Conservation (phyloP, 1,284 basidiomycete genomes). For the Exobasidium cylindrosporum region DNA sequence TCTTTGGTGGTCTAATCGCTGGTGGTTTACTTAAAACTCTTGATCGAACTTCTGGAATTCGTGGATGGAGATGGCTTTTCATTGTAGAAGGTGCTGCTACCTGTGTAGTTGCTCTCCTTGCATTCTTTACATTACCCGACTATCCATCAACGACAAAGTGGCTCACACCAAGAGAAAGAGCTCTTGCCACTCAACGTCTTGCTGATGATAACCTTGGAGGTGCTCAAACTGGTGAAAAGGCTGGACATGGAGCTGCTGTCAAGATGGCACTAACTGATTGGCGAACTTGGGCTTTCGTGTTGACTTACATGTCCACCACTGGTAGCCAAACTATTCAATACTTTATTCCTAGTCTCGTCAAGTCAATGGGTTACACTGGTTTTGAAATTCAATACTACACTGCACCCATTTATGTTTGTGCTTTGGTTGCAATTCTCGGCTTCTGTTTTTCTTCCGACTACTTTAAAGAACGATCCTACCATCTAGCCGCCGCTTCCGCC, state of each 20-base stretch:
- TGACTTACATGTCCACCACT: constrained; percentile 56
- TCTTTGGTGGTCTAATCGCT: constrained; percentile 21
- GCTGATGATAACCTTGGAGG: constrained; percentile 15
- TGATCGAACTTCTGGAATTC: constrained; percentile 5
- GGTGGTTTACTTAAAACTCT: constrained; percentile 13
- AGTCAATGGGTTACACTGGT: constrained; percentile 38
- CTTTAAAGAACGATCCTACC: constrained; percentile 56
- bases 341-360: constrained; percentile 42
- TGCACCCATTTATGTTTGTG: constrained; percentile 22
- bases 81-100: constrained; percentile 26
- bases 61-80: constrained; percentile 28
- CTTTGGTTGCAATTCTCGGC: constrained; percentile 18
- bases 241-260: constrained; percentile 54
- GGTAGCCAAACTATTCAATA: constrained; percentile 22
- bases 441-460: constrained; percentile 53
- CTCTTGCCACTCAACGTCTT: constrained; percentile 17
- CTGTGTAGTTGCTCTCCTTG: constrained; percentile 15
- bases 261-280: constrained; percentile 56
- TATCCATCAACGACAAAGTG: constrained; percentile 24
- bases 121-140: constrained; percentile 24
- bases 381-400: constrained; percentile 23
- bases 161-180: constrained; percentile 24
- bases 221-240: constrained; percentile 17
- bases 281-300: constrained; percentile 55
- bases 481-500: constrained; percentile 51